Evolutionary conservation across 371 early-diverging fungal genomes (phyloP), one percentile per base, ranked within the genome.

Genomic region (Lichtheimia ramosa): DNA sequence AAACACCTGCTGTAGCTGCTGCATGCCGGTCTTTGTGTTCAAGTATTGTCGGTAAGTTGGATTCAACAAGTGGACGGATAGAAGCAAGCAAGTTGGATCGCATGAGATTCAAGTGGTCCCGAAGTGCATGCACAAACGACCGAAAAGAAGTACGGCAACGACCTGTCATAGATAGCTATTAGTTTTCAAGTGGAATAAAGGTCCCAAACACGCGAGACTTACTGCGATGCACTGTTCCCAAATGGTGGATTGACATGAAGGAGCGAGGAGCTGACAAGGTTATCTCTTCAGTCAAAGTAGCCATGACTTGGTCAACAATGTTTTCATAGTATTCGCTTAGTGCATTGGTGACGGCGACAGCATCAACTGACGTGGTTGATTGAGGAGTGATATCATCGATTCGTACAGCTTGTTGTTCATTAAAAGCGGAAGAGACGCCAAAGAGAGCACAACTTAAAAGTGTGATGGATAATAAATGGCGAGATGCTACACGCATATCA

Each of bases 271-370:
- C 56, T 51, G 62, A 69, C 7, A 60, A 50, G 10, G 71, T 58
- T 14, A 74, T 64, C 48, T 71, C 63, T 52, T 70, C 66, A 3
- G 69, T 69, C 18, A 59, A 43, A 6, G 64, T 61, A 16, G 62
- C 64, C 78, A 78, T 74, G 15, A 70, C 73, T 61, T 74, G 78
- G 54, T 78, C 73, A 6, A 74, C 73, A 18, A 78, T 73, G 23
- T 62, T 73, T 61, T 78, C 78, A 65, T 78, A 78, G 42, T 74
- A 78, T 43, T 74, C 78, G 62, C 69, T 66, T 5, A 62, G 34
- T 2, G 62, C 56, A 14, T 56, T 62, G 15, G 62, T 59, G n/a
- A 59, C 20, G 40, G 51, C 59, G 6, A 59, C 10, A 13, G 52
- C 52, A 27, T 59, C 59, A 21, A 59, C 51, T 0, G 51, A 52